Conservation (phyloP, 208 protist species). For the Crithidia bombi region DNA sequence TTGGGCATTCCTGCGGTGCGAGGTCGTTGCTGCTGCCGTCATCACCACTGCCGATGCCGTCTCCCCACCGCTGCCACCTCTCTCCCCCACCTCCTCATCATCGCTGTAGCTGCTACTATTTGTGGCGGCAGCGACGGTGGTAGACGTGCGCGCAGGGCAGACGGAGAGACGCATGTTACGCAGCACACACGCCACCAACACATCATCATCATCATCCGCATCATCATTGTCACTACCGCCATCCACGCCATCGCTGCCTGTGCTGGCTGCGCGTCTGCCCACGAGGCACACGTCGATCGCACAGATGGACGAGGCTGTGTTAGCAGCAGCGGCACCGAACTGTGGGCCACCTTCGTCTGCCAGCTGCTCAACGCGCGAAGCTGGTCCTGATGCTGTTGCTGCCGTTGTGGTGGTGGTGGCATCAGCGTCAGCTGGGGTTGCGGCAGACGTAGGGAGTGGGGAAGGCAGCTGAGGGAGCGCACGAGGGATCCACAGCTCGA, state of each 20-base stretch:
- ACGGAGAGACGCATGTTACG: constrained; percentile 32
- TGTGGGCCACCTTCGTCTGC: no score
- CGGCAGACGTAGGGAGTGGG: not conserved
- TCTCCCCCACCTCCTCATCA: no score
- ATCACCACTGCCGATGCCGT: not conserved
- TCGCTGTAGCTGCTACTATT: not conserved
- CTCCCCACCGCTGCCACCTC: not conserved
- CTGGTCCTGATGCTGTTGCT: not conserved
- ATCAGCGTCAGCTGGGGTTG: no score
- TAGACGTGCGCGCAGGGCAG: not conserved
- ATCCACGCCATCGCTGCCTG: not conserved
- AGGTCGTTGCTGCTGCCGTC: not conserved
- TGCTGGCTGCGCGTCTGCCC: not conserved
- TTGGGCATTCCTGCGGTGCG: not conserved
- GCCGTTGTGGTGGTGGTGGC: not conserved
- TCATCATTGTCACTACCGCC: not conserved
- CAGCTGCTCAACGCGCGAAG: no score
- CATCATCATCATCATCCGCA: not conserved
- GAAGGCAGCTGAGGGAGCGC: constrained; percentile 9
- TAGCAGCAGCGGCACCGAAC: no score
- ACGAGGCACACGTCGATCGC: constrained; percentile 26
- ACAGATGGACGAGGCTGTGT: not conserved
- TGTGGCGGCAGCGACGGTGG: not conserved
- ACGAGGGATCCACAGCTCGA: constrained; percentile 33
- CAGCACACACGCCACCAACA: constrained; percentile 27